Base-by-base conservation (phyloP, 331 rosid species). In the Rhamnella rubrinervis region DNA sequence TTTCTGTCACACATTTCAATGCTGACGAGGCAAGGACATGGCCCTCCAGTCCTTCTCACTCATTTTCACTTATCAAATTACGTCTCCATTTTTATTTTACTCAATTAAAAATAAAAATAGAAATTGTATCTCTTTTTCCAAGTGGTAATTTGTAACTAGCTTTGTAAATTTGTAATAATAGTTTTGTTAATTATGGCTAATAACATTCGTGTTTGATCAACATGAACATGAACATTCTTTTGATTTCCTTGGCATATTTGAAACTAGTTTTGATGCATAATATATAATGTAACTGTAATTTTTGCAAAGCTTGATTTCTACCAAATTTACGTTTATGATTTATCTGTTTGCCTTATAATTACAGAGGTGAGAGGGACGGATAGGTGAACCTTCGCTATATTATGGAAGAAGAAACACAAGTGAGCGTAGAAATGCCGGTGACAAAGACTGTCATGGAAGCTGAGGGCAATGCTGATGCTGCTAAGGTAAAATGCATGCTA, bases 401-500 rank as follows among this genome's bases (percentile, higher is more conserved):
- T 63, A 95, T 95, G 98, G 98, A 81, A 66, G 96, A 78, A 63
- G 97, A 78, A 63, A 70, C 85, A 56, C 71, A 68, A 69, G 82
- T 78, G 53, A 71, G 74, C 74, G 74, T 81, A 56, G 95, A 85
- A 81, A 78, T 68, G 78, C 60, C 86, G 6, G 83, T 70, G 62
- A 77, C 83, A 44, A 84, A 84, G 81, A 80, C 74, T 52, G 85
- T 63, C 39, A 85, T 82, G 72, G 85, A 71, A 40, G 82, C 70
- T 47, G 91, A 57, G 53, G 66, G 18, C 26, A 81, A 82, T 50
- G 79, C 63, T 31, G 83, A 40, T 37, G 65, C 47, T 53, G 73
- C 71, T 69, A 88, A 93, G 98, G 98, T 93, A 77, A 61, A 63
- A 31, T 23, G 59, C 70, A 19, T 7, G 8, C 8, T 21, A 17